phyloP scores from a whole-genome alignment of 1,139 yeast genomes.

The Candida glucosophila region DNA sequence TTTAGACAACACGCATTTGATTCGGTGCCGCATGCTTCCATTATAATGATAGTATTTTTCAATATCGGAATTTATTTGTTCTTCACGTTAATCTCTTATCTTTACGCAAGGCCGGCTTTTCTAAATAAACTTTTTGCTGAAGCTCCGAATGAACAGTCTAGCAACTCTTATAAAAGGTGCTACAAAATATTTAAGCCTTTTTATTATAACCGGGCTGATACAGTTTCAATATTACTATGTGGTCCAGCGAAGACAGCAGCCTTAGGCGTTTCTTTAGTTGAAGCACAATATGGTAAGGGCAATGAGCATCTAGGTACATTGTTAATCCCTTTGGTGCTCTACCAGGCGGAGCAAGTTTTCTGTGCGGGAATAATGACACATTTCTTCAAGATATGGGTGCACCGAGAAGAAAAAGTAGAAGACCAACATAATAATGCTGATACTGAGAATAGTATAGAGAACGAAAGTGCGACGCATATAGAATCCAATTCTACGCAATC shows the following conservation, averaged over 20 bases:
- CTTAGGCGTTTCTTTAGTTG: conserved; percentile 70
- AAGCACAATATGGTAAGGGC: conserved; percentile 69
- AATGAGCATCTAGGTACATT: conserved; percentile 59
- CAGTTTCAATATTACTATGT: conserved; percentile 75
- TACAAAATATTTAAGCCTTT: conserved; percentile 51
- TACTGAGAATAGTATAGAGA: too few species aligned
- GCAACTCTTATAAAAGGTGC: conserved; percentile 29
- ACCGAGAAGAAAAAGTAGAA: too few species aligned
- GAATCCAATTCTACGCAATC: too few species aligned
- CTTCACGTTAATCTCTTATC: conserved; percentile 56
- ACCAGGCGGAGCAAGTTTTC: conserved; percentile 80
- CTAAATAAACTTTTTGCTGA: conserved; percentile 32
- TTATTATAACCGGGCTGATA: conserved; percentile 60
- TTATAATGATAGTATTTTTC: conserved; percentile 72
- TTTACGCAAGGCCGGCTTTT: conserved; percentile 54
- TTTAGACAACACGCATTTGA: conserved; percentile 75
- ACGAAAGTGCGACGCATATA: too few species aligned
- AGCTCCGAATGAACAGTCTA: conserved; percentile 37
- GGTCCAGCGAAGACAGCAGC: conserved; percentile 95
- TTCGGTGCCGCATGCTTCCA: conserved; percentile 56
- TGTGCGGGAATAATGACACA: conserved; percentile 63
- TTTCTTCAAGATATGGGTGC: conserved; percentile 65
- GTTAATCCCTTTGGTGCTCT: conserved; percentile 72
- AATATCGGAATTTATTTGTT: conserved; percentile 70
- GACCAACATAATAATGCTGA: too few species aligned